Evolutionary conservation across 140 eudicot genomes (phyloP), one percentile per base, ranked within the genome.

Genomic region (Oenanthe javanica): DNA sequence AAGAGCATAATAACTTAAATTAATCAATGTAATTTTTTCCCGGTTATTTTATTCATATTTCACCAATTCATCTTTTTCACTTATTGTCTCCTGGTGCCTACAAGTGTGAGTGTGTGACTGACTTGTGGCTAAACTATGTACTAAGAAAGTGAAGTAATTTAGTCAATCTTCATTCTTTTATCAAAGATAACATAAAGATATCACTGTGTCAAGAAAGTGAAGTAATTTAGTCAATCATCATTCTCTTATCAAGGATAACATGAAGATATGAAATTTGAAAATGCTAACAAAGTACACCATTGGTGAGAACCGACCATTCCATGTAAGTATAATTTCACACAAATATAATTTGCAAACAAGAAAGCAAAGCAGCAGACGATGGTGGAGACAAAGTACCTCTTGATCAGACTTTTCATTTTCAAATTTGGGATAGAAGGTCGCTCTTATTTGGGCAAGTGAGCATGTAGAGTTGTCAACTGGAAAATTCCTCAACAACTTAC

Each of bases 341-440:
- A 67, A 67, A 27, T 11, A 31, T 31, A 3, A 16, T 31, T 18
- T 42, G 55, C 72, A 83, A 11, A 36, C 38, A 78, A 79, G 72
- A 51, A 79, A 27, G 19, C 63, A 51, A 79, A 27, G 15, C 71
- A 4, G 19, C 54, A 84, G 36, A 67, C 40, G 18, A 13, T 21
- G 16, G 18, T 18, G 3, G 43, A 23, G 73, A 36, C 10, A 81
- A 52, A 72, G 85, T 78, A 94, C 99, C 97, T 95, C 99, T 79
- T 90, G 97, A 87, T 95, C 97, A 63, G 97, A 89, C 88, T 95
- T 95, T 89, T 95, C 99, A 77, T 95, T 95, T 84, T 95, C 99
- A 86, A 95, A 95, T 81, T 92, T 95, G 66, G 99, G 97, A 83
- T 95, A 92, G 80, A 95, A 95, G 25, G 96, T 89, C 18, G 99